Conservation (phyloP, 192 early-diverging fungal genomes). For the Dimargaris cristalligena region DNA sequence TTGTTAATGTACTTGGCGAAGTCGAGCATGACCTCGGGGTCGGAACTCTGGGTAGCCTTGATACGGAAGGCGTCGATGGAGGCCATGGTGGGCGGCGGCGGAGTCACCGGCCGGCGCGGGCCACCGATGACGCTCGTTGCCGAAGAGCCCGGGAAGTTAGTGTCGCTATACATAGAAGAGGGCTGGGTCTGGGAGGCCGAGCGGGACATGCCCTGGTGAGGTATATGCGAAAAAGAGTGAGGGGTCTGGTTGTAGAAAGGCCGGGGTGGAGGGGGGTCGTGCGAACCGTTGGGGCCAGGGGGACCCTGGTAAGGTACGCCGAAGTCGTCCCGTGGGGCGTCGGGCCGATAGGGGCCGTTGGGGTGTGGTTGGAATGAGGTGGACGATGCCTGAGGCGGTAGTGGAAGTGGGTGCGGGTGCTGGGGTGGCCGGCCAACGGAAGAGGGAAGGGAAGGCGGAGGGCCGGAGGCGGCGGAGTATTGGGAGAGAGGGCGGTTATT, state of each 20-base stretch:
- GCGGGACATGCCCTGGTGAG: neutral
- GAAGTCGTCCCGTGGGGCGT: neutral
- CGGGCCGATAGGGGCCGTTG: neutral
- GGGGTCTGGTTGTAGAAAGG: neutral
- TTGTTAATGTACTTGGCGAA: slow-evolving; percentile 81
- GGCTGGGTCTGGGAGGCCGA: neutral
- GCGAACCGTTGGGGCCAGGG: neutral
- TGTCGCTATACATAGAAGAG: slow-evolving; percentile 1
- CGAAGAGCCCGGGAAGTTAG: neutral
- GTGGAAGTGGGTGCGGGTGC: neutral
- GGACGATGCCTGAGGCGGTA: too few species aligned
- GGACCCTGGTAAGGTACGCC: neutral
- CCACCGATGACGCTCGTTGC: neutral
- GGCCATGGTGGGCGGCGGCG: slow-evolving; percentile 20
- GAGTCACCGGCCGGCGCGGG: neutral
- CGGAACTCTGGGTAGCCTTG: slow-evolving; percentile 35
- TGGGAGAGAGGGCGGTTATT: neutral
- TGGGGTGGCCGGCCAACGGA: neutral
- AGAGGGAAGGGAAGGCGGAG: neutral
- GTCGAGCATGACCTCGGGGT: slow-evolving; percentile 58
- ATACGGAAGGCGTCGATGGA: slow-evolving; percentile 26
- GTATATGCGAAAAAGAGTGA: neutral
- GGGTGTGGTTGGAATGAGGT: too few species aligned
- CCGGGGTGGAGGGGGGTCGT: neutral
- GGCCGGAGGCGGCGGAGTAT: neutral